phyloP scores from a whole-genome alignment of 1,284 basidiomycete species.

The Trichosporon faecale region DNA sequence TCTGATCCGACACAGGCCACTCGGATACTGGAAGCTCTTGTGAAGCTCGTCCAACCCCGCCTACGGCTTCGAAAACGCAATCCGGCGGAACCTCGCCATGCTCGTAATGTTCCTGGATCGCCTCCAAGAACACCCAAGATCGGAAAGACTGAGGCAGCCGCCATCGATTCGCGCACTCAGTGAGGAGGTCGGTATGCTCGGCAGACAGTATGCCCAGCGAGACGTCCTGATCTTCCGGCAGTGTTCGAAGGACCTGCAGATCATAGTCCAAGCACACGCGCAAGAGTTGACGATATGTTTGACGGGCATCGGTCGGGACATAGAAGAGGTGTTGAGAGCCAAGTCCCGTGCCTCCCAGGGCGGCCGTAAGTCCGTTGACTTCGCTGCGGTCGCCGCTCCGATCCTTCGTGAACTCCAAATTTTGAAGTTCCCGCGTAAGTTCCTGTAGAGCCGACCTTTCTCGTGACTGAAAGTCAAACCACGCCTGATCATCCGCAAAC shows the following conservation, averaged over 20 bases:
- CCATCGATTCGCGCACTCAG: conserved; percentile 86
- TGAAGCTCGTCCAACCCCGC: conserved; percentile 66
- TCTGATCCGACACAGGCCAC: conserved; percentile 71
- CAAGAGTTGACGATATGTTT: conserved; percentile 78
- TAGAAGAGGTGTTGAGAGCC: conserved; percentile 55
- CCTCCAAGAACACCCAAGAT: conserved; percentile 75
- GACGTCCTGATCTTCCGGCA: conserved; percentile 94
- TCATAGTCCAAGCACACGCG: conserved; percentile 81
- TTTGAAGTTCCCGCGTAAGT: conserved; percentile 16
- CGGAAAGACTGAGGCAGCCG: conserved; percentile 76
- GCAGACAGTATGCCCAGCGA: conserved; percentile 87
- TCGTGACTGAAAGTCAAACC: conserved; percentile 76
- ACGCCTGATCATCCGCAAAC: conserved; percentile 75
- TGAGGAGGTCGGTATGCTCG: conserved; percentile 75
- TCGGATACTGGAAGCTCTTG: conserved; percentile 66
- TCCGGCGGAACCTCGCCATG: conserved; percentile 87
- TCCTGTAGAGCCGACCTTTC: conserved; percentile 76
- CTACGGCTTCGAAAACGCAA: conserved; percentile 85
- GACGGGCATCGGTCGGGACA: conserved; percentile 83
- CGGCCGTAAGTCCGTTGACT: conserved; percentile 56
- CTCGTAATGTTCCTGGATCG: conserved; percentile 84
- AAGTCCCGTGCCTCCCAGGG: not conserved
- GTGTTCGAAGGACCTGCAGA: conserved; percentile 81
- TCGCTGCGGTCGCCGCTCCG: conserved; percentile 48
- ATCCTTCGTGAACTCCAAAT: conserved; percentile 22